These are phyloP conservation scores for Citrus hindsii DNA, from an alignment of 345 rosid genomes.

Conservation along the genomic window DNA sequence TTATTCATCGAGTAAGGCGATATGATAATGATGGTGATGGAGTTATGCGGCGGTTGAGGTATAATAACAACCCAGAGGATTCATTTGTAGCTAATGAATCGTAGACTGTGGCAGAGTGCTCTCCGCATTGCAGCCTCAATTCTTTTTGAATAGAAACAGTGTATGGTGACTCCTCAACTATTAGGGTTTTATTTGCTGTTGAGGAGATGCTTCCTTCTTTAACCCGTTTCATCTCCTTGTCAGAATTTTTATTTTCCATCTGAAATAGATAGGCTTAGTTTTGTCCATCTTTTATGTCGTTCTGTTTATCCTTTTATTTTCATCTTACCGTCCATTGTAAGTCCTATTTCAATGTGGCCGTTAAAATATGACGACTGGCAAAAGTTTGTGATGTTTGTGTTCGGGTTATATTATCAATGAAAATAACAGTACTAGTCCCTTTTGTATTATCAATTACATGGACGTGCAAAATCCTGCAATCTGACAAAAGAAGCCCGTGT, in stretches of 20 bases:
- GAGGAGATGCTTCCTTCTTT: background rate
- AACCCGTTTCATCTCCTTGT: background rate
- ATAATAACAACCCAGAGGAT: conserved; percentile 20
- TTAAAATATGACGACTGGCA: background rate
- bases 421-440: background rate
- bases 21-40: conserved; percentile 17
- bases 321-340: conserved; percentile 11
- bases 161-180: background rate
- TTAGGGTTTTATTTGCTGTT: background rate
- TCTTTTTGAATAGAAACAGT: background rate
- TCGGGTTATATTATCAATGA: background rate
- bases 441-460: background rate
- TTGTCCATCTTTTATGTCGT: background rate
- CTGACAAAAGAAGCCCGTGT: background rate
- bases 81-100: conserved; percentile 18
- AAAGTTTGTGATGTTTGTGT: background rate
- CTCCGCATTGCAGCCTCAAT: background rate
- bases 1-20: conserved; percentile 22
- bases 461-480: background rate
- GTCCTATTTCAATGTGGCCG: background rate
- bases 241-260: background rate
- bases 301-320: background rate
- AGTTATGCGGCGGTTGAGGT: conserved; percentile 15
- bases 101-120: background rate
- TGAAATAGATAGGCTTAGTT: background rate